Conservation (phyloP, 345 rosid species). For the Ceriops decandra region DNA sequence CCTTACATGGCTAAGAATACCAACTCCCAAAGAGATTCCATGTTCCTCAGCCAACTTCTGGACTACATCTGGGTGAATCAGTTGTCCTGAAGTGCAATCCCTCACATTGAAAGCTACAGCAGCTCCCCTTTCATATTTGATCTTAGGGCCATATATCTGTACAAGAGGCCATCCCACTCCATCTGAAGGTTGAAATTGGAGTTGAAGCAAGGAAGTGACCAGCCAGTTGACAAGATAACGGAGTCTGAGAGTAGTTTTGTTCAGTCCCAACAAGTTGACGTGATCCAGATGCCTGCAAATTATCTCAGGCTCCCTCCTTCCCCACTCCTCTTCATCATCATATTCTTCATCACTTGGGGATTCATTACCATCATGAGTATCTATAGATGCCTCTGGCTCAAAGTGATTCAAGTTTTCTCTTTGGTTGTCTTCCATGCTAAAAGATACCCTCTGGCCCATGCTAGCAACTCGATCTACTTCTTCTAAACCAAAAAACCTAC, state of each 20-base stretch:
- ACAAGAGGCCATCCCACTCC: slow-evolving; percentile 46
- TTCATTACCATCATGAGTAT: slow-evolving; percentile 46
- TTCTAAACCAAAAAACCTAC: slow-evolving; percentile 45
- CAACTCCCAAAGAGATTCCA: slow-evolving; percentile 57
- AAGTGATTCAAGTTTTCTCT: slow-evolving; percentile 35
- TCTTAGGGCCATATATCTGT: slow-evolving; percentile 68
- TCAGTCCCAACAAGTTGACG: slow-evolving; percentile 67
- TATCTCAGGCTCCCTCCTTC: slow-evolving; percentile 70
- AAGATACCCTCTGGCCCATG: slow-evolving; percentile 44
- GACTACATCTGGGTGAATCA: slow-evolving; percentile 54
- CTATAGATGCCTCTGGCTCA: slow-evolving; percentile 56
- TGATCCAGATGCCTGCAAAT: slow-evolving; percentile 74
- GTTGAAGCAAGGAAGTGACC: slow-evolving; percentile 76
- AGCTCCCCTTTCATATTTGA: slow-evolving; percentile 66
- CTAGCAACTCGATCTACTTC: slow-evolving; percentile 42
- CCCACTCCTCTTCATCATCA: slow-evolving; percentile 63
- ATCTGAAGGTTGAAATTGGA: slow-evolving; percentile 45
- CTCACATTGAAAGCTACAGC: slow-evolving; percentile 59
- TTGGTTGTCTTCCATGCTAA: slow-evolving; percentile 38
- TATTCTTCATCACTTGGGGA: slow-evolving; percentile 48
- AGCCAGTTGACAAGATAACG: slow-evolving; percentile 84
- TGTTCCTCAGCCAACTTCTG: slow-evolving; percentile 60
- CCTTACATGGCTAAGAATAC: slow-evolving; percentile 54
- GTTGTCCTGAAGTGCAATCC: slow-evolving; percentile 30
- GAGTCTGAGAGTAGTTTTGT: slow-evolving; percentile 65